Base-by-base conservation (phyloP, 2,329 filamentous ascomycete genomes). In the Colletotrichum limetticola region DNA sequence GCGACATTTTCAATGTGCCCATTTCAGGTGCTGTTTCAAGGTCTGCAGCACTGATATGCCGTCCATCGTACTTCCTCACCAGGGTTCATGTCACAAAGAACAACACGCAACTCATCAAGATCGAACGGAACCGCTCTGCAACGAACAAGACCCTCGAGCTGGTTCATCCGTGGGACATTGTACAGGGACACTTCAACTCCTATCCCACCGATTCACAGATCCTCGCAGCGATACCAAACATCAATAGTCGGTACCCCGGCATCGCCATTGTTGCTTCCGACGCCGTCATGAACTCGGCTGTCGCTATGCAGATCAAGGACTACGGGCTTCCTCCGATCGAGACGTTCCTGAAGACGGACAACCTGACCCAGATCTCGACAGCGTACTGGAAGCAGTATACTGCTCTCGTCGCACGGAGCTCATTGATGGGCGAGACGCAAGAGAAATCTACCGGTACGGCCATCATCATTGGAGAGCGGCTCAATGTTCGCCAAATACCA, bases 341-440 rank as follows among this genome's bases (percentile, higher is more conserved):
- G 1, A 75, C 74, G 3, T 74, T 83, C 1, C 62, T 80, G 4
- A 75, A 81, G 2, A 42, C 74, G 0, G 64, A 64, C 5, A 77
- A 75, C 3, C 66, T 84, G 28, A 69, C 76, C 14, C 60, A 68
- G 3, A 71, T 84, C 8, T 76, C 77, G 1, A 72, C 76, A 9
- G 77, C 76, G 14, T 83, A 83, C 57, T 84, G 78, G 64, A 73
- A 76, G 16, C 82, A 83, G 64, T 83, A 81, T 57, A 77, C 81
- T 0, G 80, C 81, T 2, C 66, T 84, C 0, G 65, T 84, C 16
- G 80, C 80, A 5, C 77, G 77, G 12, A 78, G 78, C 42, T 76
- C 78, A 0, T 72, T 83, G 63, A 81, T 79, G 78, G 2, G 71
- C 56, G 35, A 69, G 0, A 71, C 76, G 19, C 26, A 19, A 42